phyloP scores from a whole-genome alignment of 2,329 filamentous ascomycete genomes.

The Colletotrichum ledebouriae region DNA sequence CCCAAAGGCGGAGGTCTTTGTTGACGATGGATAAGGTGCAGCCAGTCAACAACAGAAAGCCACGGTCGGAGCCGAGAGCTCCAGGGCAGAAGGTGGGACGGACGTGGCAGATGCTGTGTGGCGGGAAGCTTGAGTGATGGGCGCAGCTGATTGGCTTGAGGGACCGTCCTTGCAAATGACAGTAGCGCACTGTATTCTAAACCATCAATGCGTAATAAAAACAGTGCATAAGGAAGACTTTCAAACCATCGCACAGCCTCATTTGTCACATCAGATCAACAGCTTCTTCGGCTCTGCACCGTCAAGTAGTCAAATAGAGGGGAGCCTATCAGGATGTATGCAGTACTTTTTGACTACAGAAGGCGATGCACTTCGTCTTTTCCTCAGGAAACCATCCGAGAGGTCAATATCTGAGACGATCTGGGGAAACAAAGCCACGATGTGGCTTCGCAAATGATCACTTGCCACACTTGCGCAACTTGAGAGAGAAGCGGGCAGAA shows the following conservation, averaged over 20 bases:
- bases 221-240: background rate
- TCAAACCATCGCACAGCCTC: background rate
- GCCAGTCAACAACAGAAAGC: constrained; percentile 11
- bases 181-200: background rate
- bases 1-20: constrained; percentile 13
- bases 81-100: constrained; percentile 19
- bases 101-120: constrained; percentile 39
- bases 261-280: too few species aligned
- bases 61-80: constrained; percentile 14
- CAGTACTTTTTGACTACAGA: too few species aligned
- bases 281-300: too few species aligned
- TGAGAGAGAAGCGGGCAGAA: background rate
- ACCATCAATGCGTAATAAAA: background rate
- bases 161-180: background rate
- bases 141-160: constrained; percentile 22
- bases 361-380: too few species aligned
- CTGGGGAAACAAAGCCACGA: constrained; percentile 33
- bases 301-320: too few species aligned
- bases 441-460: constrained; percentile 20
- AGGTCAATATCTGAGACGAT: constrained; percentile 10
- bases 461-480: constrained; percentile 24
- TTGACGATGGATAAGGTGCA: constrained; percentile 28
- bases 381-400: constrained; percentile 12
- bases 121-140: constrained; percentile 10
- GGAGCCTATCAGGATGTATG: too few species aligned